Base-by-base conservation (phyloP, 2,329 filamentous ascomycete species). In the Zopfia rhizophila region DNA sequence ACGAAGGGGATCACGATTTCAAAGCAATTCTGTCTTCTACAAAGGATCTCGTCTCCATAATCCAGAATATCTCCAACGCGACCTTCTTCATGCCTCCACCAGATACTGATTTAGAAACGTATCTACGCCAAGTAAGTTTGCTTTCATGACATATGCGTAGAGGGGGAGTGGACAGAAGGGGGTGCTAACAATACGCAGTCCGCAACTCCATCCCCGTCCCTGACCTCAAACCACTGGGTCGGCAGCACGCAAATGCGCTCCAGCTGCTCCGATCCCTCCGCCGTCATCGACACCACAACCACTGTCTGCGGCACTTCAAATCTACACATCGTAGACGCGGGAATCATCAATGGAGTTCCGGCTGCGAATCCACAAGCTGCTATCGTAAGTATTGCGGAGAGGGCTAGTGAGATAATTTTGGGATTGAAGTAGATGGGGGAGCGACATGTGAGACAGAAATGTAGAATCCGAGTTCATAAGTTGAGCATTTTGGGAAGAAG, bases 11-110 rank as follows among this genome's bases (percentile, higher is more conserved):
- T 14, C 74, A 78, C 45, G 85, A 88, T 65, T 75, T 80, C 17
- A 76, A 78, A 19, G 81, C 83, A 16, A 80, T 86, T 5, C 79
- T 82, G 27, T 71, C 75, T 28, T 82, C 82, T 7, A 80, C 87
- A 54, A 76, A 85, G 61, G 79, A 81, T 41, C 62, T 87, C 25
- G 72, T 80, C 27, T 62, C 71, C 0, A 75, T 81, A 3, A 68
- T 87, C 8, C 70, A 72, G 8, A 75, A 72, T 7, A 77, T 85
- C 23, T 60, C 76, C 13, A 74, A 75, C 41, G 74, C 87, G n/a
- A 79, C 75, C 4, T 79, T 81, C 63, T 68, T 79, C 19, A 74
- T 77, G 38, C 84, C 83, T 7, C 23, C 54, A 0, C 55, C 77
- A 1, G 73, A 72, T 6, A 78, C 76, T 0, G 78, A 78, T 3